A percentile compares a stretch with the other conserved stretches of the same genome.
These are phyloP conservation scores for Scytalidium sp. DNA, from an alignment of 2,329 filamentous ascomycete species.

Conservation along the genomic window DNA sequence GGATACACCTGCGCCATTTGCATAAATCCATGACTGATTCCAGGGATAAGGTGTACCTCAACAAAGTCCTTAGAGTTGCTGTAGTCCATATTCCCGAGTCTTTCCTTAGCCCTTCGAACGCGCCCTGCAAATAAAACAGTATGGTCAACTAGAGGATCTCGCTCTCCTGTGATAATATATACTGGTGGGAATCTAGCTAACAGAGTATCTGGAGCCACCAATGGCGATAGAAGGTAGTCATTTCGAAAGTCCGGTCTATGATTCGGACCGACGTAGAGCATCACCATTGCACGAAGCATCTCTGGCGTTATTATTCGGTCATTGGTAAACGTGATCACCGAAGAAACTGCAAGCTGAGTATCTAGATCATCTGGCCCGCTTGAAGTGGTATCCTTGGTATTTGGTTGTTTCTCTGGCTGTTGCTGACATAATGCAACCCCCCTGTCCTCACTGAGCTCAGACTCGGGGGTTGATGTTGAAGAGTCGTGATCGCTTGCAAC, in stretches of 20 bases:
- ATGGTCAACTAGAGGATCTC: slow-evolving; percentile 89
- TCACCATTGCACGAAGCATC: slow-evolving; percentile 98
- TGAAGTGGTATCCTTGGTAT: slow-evolving; percentile 24
- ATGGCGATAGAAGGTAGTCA: slow-evolving; percentile 82
- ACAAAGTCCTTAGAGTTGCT: slow-evolving; percentile 67
- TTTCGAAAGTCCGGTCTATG: slow-evolving; percentile 85
- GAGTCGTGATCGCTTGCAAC: slow-evolving; percentile 10
- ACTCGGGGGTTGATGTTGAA: slow-evolving; percentile 7
- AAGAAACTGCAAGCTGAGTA: slow-evolving; percentile 83
- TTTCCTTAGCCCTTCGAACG: slow-evolving; percentile 70
- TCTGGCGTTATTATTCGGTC: slow-evolving; percentile 92
- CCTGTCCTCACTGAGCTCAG: neutral
- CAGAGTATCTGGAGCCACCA: slow-evolving; percentile 78
- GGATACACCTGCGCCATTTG: slow-evolving; percentile 85
- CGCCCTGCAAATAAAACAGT: slow-evolving; percentile 89
- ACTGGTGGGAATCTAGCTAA: slow-evolving; percentile 82
- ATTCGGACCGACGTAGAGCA: slow-evolving; percentile 87
- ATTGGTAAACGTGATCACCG: slow-evolving; percentile 94
- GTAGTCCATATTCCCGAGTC: slow-evolving; percentile 49
- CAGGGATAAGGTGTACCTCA: slow-evolving; percentile 79
- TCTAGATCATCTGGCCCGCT: slow-evolving; percentile 56
- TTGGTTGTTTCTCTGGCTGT: neutral
- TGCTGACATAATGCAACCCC: neutral
- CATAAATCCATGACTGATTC: slow-evolving; percentile 86
- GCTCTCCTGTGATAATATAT: slow-evolving; percentile 87